Conservation (phyloP, 2,329 filamentous ascomycete species). For the Sclerotinia trifoliorum region DNA sequence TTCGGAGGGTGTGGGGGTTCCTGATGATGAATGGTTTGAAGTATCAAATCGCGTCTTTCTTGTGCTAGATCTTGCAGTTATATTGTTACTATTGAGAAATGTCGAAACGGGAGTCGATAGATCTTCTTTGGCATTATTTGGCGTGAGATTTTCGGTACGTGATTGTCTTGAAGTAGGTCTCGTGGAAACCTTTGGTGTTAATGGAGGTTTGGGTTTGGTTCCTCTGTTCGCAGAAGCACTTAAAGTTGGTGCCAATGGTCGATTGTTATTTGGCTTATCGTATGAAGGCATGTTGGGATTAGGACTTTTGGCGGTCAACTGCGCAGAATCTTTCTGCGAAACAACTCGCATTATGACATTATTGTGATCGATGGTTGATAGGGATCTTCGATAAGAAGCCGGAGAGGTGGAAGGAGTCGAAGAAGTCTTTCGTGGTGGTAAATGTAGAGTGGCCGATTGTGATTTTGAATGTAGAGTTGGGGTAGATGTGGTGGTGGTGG, state of each 20-base stretch:
- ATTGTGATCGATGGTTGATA: constrained; percentile 35
- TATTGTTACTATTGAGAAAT: constrained; percentile 59
- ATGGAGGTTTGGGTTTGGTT: constrained; percentile 52
- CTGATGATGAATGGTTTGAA: constrained; percentile 60
- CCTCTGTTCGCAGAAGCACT: constrained; percentile 57
- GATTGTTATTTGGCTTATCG: constrained; percentile 49
- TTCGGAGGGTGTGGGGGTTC: constrained; percentile 41
- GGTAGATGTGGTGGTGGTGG: neutral
- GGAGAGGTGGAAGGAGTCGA: constrained; percentile 11
- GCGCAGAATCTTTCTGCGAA: constrained; percentile 36
- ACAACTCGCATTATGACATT: constrained; percentile 48
- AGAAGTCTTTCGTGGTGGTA: neutral
- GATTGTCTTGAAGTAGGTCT: constrained; percentile 35
- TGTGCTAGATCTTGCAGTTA: constrained; percentile 76
- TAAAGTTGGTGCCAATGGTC: constrained; percentile 66
- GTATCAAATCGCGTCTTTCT: constrained; percentile 72
- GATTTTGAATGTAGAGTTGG: constrained; percentile 3
- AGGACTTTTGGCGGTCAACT: constrained; percentile 32
- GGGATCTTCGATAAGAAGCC: constrained; percentile 15
- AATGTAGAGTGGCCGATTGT: neutral
- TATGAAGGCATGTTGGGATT: constrained; percentile 45
- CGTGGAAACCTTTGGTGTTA: constrained; percentile 58
- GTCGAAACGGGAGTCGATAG: constrained; percentile 52
- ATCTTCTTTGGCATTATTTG: constrained; percentile 46
- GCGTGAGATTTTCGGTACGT: constrained; percentile 43